A percentile compares a stretch with the other conserved stretches of the same genome.
Conservation (phyloP, 306 rosid species). For the Acacia melanoxylon region DNA sequence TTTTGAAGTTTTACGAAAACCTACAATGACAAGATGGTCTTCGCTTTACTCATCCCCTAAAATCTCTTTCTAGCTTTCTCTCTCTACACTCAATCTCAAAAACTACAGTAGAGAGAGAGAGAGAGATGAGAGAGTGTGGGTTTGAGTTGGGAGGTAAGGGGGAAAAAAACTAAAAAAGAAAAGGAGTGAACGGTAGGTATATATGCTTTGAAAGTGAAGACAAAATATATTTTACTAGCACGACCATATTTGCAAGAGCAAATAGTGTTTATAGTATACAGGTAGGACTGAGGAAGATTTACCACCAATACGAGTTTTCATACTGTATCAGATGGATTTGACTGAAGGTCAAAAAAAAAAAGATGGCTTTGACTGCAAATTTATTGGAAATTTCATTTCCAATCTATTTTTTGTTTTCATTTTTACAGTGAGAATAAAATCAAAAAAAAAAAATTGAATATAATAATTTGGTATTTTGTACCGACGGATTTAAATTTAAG, state of each 20-base stretch:
- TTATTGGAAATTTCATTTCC: neutral
- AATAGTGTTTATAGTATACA: slow-evolving; percentile 10
- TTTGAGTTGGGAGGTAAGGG: neutral
- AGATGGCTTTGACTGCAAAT: slow-evolving; percentile 21
- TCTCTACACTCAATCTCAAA: slow-evolving; percentile 54
- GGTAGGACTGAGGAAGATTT: slow-evolving; percentile 24
- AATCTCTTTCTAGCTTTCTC: slow-evolving; percentile 52
- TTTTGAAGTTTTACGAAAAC: slow-evolving; percentile 54
- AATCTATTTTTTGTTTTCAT: neutral
- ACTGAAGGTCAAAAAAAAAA: neutral
- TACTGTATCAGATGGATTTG: slow-evolving; percentile 14
- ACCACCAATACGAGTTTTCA: slow-evolving; percentile 32
- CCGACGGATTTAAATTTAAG: too few species aligned
- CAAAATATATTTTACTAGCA: slow-evolving; percentile 21
- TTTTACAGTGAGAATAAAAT: too few species aligned
- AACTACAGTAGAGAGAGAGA: slow-evolving; percentile 44
- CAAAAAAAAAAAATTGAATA: too few species aligned
- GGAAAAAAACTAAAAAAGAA: neutral
- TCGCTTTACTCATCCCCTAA: slow-evolving; percentile 68
- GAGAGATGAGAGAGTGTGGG: neutral
- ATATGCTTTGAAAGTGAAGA: slow-evolving; percentile 41
- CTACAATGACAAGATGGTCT: slow-evolving; percentile 71
- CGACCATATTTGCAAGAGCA: slow-evolving; percentile 25
- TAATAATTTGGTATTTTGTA: too few species aligned
- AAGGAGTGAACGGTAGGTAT: slow-evolving; percentile 7